A percentile compares a stretch with the other conserved stretches of the same genome.
phyloP scores from a whole-genome alignment of 192 early-diverging fungal genomes.

The Mortierella antarctica region DNA sequence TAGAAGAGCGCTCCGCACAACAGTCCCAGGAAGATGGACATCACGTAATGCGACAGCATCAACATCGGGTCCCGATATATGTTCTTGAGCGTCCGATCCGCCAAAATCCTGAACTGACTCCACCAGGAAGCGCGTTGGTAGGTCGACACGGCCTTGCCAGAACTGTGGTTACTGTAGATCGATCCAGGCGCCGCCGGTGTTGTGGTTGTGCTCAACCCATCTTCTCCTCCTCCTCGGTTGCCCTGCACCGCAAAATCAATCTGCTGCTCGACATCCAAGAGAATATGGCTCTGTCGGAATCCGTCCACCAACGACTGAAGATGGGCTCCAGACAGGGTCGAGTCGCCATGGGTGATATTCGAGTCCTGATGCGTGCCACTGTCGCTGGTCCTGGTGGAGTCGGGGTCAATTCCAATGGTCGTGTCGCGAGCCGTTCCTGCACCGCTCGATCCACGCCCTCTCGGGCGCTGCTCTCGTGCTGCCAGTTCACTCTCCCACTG shows the following conservation, averaged over 20 bases:
- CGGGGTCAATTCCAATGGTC: conserved; percentile 36
- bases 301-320: conserved; percentile 52
- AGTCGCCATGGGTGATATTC: background rate
- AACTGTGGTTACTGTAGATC: conserved; percentile 13
- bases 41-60: conserved; percentile 33
- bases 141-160: conserved; percentile 42
- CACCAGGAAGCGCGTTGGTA: conserved; percentile 65
- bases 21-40: conserved; percentile 42
- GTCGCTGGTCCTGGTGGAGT: conserved; percentile 19
- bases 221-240: background rate
- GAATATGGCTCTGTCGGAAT: conserved; percentile 42
- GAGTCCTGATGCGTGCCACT: conserved; percentile 19
- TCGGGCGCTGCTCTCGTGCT: conserved; percentile 31
- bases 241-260: conserved; percentile 38
- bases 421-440: conserved; percentile 18
- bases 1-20: conserved; percentile 70
- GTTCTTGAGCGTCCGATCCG: conserved; percentile 83
- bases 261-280: conserved; percentile 35
- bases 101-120: conserved; percentile 79
- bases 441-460: conserved; percentile 1
- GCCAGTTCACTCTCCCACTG: conserved; percentile 48
- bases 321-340: conserved; percentile 9
- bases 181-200: conserved; percentile 3
- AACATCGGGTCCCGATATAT: conserved; percentile 60
- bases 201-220: background rate